These are phyloP conservation scores for Emmonsiellopsis sp. DNA, from an alignment of 2,329 filamentous ascomycete genomes.

Conservation along the genomic window DNA sequence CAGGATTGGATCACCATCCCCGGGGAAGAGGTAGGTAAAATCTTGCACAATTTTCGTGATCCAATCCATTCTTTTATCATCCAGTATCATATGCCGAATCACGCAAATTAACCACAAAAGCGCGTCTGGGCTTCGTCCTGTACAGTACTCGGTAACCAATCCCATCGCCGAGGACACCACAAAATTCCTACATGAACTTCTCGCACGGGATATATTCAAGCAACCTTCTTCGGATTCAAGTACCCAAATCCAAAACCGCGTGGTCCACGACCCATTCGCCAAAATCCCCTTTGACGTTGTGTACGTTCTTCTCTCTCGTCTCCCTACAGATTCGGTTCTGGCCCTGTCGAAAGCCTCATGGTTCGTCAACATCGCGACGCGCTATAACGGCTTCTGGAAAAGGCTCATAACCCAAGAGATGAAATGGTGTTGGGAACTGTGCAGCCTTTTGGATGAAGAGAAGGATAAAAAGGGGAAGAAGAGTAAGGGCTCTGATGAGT, in stretches of 20 bases:
- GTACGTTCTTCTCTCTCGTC: neutral
- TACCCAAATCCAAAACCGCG: neutral
- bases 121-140: no score
- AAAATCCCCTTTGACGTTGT: conserved; percentile 1
- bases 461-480: neutral
- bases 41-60: neutral
- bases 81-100: no score
- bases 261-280: neutral
- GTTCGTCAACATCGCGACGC: neutral
- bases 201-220: neutral
- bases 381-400: conserved; percentile 1
- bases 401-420: neutral
- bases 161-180: neutral
- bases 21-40: conserved; percentile 1
- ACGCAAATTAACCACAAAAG: no score
- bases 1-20: neutral
- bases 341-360: conserved; percentile 2
- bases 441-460: neutral
- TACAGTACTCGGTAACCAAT: neutral
- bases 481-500: no score
- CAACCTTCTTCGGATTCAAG: neutral
- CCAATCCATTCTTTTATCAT: neutral
- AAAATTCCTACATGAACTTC: neutral
- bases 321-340: neutral
- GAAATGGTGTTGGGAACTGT: conserved; percentile 3